Percentiles rank a stretch among this genome's conserved stretches.
Conservation (phyloP, 805 yeast species). For the Suhomyces vadensis region DNA sequence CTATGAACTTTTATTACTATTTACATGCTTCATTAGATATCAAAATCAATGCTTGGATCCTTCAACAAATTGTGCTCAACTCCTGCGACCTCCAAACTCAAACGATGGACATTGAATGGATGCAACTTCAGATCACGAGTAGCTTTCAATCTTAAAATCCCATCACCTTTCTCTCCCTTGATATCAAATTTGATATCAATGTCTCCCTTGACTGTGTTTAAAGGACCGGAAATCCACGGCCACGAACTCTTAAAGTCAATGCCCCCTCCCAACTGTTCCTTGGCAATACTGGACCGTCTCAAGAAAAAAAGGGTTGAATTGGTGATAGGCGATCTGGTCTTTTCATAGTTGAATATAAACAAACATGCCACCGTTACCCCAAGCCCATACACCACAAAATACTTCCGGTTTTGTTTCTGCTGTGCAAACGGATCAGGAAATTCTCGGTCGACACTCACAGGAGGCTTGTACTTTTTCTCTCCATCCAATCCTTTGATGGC, state of each 20-base stretch:
- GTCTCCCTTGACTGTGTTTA: constrained; percentile 80
- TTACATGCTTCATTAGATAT: constrained; percentile 15
- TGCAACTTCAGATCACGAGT: constrained; percentile 59
- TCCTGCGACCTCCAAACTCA: constrained; percentile 26
- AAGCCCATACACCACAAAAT: constrained; percentile 49
- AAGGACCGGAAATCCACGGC: constrained; percentile 89
- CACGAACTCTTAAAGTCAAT: constrained; percentile 70
- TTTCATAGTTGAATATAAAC: constrained; percentile 89
- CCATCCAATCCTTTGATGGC: too few species aligned
- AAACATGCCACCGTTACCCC: constrained; percentile 41
- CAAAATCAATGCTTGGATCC: constrained; percentile 31
- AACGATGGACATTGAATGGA: constrained; percentile 39
- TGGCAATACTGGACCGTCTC: constrained; percentile 69
- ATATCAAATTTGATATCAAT: constrained; percentile 74
- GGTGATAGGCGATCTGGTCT: constrained; percentile 84
- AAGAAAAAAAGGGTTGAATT: constrained; percentile 82
- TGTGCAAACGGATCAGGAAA: constrained; percentile 78
- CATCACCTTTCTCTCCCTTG: constrained; percentile 59
- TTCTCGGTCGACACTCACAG: constrained; percentile 67
- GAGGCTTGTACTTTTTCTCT: not conserved
- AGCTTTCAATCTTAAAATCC: constrained; percentile 69
- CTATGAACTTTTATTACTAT: not conserved
- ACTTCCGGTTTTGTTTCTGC: constrained; percentile 49
- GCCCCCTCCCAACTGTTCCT: constrained; percentile 67
- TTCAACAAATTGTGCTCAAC: constrained; percentile 26